Percentiles rank a stretch among this genome's conserved stretches.
Evolutionary conservation across 805 yeast species (phyloP).

Genomic region (Starmerella powellii): DNA sequence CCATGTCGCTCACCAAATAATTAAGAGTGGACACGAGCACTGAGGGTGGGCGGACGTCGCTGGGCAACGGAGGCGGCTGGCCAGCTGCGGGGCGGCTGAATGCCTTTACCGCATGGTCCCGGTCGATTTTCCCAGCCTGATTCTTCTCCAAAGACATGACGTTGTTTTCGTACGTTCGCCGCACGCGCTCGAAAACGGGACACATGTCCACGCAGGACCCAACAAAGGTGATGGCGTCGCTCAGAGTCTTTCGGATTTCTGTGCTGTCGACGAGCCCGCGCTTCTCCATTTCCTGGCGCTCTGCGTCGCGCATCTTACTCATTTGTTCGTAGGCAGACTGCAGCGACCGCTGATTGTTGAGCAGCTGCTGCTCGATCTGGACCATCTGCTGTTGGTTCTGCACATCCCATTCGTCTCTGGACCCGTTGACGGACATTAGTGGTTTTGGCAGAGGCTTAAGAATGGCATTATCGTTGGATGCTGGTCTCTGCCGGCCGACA

Average conservation of each 20-base stretch:
- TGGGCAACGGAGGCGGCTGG: conserved; percentile 93
- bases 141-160: conserved; percentile 69
- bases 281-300: conserved; percentile 65
- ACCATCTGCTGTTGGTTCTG: conserved; percentile 56
- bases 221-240: conserved; percentile 73
- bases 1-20: conserved; percentile 52
- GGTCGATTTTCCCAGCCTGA: conserved; percentile 43
- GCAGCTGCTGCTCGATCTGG: conserved; percentile 36
- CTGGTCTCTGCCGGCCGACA: conserved; percentile 2
- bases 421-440: conserved; percentile 2
- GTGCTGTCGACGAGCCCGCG: conserved; percentile 79
- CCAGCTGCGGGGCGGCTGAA: conserved; percentile 97
- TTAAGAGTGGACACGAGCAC: conserved; percentile 54
- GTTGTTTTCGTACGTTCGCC: conserved; percentile 78
- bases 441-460: conserved; percentile 15
- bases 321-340: conserved; percentile 61
- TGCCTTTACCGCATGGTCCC: conserved; percentile 65
- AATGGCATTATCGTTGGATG: conserved; percentile 9
- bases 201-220: conserved; percentile 94
- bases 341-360: conserved; percentile 37
- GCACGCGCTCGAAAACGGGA: conserved; percentile 80
- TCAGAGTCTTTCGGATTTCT: conserved; percentile 66
- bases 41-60: conserved; percentile 91
- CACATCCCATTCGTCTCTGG: conserved; percentile 48
- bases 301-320: conserved; percentile 59